Conservation (phyloP, 2,329 filamentous ascomycete genomes). For the Didymella keratinophila region DNA sequence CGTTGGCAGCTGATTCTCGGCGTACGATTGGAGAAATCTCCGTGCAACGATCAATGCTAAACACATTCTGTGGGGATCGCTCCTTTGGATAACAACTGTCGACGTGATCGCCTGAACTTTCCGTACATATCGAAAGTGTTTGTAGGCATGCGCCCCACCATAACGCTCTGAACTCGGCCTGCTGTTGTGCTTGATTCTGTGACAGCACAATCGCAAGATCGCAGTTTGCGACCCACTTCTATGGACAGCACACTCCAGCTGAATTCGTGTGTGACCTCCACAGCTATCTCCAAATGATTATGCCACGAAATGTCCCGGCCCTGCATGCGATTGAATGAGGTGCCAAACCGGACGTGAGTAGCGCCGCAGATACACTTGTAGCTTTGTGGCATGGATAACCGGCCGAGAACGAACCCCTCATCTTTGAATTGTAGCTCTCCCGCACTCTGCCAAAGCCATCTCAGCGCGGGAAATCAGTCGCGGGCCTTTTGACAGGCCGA, state of each 20-base stretch:
- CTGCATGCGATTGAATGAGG: conserved; percentile 43
- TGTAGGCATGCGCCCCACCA: conserved; percentile 13
- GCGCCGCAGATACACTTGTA: conserved; percentile 39
- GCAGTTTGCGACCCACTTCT: conserved; percentile 19
- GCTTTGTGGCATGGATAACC: conserved; percentile 36
- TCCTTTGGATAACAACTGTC: conserved; percentile 15
- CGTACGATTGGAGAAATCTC: conserved; percentile 45
- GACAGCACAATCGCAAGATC: conserved; percentile 17
- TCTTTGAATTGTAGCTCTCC: conserved; percentile 35
- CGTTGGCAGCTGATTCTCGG: conserved; percentile 43
- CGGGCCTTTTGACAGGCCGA: conserved; percentile 28
- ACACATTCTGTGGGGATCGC: conserved; percentile 26
- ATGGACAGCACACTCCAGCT: conserved; percentile 13
- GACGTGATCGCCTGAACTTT: conserved; percentile 17
- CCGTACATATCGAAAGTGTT: conserved; percentile 10
- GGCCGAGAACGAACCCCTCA: conserved; percentile 37
- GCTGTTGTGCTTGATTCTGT: conserved; percentile 22
- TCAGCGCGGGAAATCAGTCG: conserved; percentile 30
- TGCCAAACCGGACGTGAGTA: conserved; percentile 39
- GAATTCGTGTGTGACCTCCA: conserved; percentile 1
- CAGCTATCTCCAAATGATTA: background rate
- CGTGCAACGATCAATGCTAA: conserved; percentile 44
- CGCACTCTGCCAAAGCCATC: conserved; percentile 41
- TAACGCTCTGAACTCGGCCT: conserved; percentile 10
- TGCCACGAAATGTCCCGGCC: conserved; percentile 26